phyloP scores from a whole-genome alignment of 2,329 filamentous ascomycete genomes.

The Monosporascus sp. region DNA sequence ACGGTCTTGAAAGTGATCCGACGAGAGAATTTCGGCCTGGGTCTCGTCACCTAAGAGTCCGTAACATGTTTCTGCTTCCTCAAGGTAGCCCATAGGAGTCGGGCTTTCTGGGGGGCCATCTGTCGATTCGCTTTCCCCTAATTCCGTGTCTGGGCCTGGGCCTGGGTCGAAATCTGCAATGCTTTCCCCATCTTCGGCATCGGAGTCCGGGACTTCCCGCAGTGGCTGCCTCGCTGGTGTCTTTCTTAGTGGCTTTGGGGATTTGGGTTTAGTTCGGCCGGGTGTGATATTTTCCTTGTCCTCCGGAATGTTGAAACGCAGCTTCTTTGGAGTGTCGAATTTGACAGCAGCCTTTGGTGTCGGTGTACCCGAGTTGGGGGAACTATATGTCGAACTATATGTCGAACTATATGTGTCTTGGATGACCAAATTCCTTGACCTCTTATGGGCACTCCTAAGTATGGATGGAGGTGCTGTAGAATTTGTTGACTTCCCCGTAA shows the following conservation, averaged over 20 bases:
- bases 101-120: not conserved
- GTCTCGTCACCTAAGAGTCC: constrained; percentile 15
- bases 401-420: constrained; percentile 27
- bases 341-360: constrained; percentile 15
- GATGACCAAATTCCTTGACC: constrained; percentile 17
- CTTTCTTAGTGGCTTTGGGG: constrained; percentile 19
- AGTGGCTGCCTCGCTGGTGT: constrained; percentile 17
- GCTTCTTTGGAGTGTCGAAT: constrained; percentile 18
- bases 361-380: constrained; percentile 13
- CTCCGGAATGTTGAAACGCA: constrained; percentile 24
- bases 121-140: not conserved
- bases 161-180: not conserved
- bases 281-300: constrained; percentile 30
- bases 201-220: constrained; percentile 25
- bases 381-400: constrained; percentile 22
- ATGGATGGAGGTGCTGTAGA: constrained; percentile 11
- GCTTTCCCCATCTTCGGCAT: constrained; percentile 12
- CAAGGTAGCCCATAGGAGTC: constrained; percentile 4
- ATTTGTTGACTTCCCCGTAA: constrained; percentile 21
- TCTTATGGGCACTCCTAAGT: constrained; percentile 16
- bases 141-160: constrained; percentile 6
- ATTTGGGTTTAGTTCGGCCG: constrained; percentile 25
- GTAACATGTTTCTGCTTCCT: constrained; percentile 10
- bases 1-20: constrained; percentile 5
- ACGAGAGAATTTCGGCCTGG: constrained; percentile 16